phyloP scores from a whole-genome alignment of 2,329 filamentous ascomycete species.

The Amphichorda felina region DNA sequence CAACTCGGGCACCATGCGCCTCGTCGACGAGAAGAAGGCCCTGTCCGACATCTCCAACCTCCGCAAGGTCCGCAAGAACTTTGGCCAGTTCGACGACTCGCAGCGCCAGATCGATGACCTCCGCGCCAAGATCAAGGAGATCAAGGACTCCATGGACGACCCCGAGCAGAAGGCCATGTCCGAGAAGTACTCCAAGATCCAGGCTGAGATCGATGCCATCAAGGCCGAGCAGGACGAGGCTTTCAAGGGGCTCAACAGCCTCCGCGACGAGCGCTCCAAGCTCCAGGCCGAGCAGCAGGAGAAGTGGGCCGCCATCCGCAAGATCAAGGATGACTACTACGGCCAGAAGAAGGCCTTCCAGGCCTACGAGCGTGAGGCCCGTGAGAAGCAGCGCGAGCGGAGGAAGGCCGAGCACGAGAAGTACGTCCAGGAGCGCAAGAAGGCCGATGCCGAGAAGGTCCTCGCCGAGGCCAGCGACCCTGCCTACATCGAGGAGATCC shows the following conservation, averaged over 20 bases:
- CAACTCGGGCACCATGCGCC: conserved; percentile 80
- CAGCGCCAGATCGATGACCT: conserved; percentile 86
- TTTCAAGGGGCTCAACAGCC: conserved; percentile 74
- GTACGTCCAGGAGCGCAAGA: conserved; percentile 59
- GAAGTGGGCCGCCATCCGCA: conserved; percentile 71
- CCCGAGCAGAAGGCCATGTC: conserved; percentile 81
- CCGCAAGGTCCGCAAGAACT: conserved; percentile 84
- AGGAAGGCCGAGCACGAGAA: conserved; percentile 71
- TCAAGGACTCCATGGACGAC: conserved; percentile 83
- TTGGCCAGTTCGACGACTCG: conserved; percentile 69
- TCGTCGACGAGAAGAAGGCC: conserved; percentile 96
- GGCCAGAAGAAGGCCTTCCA: conserved; percentile 69
- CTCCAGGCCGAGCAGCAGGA: conserved; percentile 77
- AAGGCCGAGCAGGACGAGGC: conserved; percentile 86
- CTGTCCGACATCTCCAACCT: conserved; percentile 71
- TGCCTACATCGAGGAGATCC: conserved; percentile 87
- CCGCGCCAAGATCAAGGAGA: conserved; percentile 76
- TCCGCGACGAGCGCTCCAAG: conserved; percentile 78
- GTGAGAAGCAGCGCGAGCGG: conserved; percentile 64
- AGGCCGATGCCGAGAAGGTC: conserved; percentile 63
- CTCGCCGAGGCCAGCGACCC: conserved; percentile 74
- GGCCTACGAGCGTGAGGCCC: conserved; percentile 74
- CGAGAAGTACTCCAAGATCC: conserved; percentile 75
- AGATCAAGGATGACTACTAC: conserved; percentile 85
- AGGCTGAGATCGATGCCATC: conserved; percentile 78